Evolutionary conservation across 257 asterid genomes (phyloP).

Genomic region (Eustoma russellianum): DNA sequence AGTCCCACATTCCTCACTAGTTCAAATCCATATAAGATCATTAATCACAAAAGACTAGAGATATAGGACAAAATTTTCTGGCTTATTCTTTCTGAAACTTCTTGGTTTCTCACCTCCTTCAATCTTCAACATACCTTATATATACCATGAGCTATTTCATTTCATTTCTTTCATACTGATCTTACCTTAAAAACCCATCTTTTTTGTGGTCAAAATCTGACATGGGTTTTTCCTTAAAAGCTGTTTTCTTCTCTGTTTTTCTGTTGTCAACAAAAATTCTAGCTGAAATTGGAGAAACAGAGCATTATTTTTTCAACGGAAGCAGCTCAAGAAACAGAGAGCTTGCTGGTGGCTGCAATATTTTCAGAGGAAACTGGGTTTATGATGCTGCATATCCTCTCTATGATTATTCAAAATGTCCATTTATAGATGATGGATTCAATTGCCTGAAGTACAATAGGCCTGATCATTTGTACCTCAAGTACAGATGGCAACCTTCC

Average conservation of each 20-base stretch:
- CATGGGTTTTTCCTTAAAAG: constrained; percentile 29
- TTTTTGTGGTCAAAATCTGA: constrained; percentile 10
- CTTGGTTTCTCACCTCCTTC: background rate
- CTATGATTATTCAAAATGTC: constrained; percentile 62
- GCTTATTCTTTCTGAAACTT: constrained; percentile 1
- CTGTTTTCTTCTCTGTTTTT: constrained; percentile 28
- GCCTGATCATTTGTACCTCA: constrained; percentile 67
- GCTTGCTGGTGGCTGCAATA: constrained; percentile 43
- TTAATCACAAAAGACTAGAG: constrained; percentile 10
- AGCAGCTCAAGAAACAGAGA: constrained; percentile 14
- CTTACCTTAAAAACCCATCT: background rate
- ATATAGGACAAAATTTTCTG: background rate
- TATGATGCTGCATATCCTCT: constrained; percentile 81
- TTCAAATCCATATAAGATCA: constrained; percentile 15
- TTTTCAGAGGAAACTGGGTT: constrained; percentile 76
- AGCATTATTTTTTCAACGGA: constrained; percentile 16
- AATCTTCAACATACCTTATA: background rate
- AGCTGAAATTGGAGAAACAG: constrained; percentile 23
- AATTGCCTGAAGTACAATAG: constrained; percentile 67
- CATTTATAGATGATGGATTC: constrained; percentile 78
- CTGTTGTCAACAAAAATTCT: constrained; percentile 23
- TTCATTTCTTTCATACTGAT: constrained; percentile 1
- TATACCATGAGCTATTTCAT: background rate
- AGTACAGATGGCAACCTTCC: constrained; percentile 89
- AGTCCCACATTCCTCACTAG: constrained; percentile 25